These are phyloP conservation scores for Lachnellula occidentalis DNA, from an alignment of 2,329 filamentous ascomycete species.

Conservation along the genomic window DNA sequence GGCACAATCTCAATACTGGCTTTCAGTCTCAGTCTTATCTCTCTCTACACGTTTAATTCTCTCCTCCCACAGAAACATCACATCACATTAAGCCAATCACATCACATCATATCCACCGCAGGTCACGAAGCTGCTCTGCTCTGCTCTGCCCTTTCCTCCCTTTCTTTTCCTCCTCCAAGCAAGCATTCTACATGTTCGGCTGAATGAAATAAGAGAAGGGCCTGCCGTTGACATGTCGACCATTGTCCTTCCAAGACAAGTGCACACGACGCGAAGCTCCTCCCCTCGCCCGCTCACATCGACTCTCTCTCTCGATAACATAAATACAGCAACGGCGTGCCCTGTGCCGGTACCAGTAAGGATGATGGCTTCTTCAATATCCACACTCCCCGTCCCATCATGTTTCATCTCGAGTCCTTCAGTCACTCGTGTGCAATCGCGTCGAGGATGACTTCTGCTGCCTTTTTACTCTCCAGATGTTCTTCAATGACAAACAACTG, in stretches of 20 bases:
- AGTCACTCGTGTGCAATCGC: no score
- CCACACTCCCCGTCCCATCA: no score
- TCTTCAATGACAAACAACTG: not conserved
- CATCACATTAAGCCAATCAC: not conserved
- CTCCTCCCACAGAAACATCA: not conserved
- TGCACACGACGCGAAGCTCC: slow-evolving; percentile 19
- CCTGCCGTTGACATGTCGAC: slow-evolving; percentile 26
- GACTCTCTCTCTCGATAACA: slow-evolving; percentile 44
- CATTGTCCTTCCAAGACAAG: slow-evolving; percentile 30
- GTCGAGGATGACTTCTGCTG: no score
- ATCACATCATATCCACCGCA: not conserved
- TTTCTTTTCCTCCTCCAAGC: not conserved
- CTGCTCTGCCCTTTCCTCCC: slow-evolving; percentile 4
- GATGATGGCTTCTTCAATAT: slow-evolving; percentile 39
- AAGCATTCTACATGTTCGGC: slow-evolving; percentile 8
- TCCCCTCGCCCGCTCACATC: slow-evolving; percentile 45
- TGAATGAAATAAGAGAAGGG: slow-evolving; percentile 7
- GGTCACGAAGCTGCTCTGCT: slow-evolving; percentile 1
- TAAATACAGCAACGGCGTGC: slow-evolving; percentile 48
- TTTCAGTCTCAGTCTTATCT: not conserved
- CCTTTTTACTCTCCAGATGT: no score
- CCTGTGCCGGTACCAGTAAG: slow-evolving; percentile 55
- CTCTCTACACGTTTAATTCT: not conserved
- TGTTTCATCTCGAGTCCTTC: no score
- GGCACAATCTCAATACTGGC: not conserved